These are phyloP conservation scores for Voacanga thouarsii DNA, from an alignment of 257 asterid species.

Conservation along the genomic window DNA sequence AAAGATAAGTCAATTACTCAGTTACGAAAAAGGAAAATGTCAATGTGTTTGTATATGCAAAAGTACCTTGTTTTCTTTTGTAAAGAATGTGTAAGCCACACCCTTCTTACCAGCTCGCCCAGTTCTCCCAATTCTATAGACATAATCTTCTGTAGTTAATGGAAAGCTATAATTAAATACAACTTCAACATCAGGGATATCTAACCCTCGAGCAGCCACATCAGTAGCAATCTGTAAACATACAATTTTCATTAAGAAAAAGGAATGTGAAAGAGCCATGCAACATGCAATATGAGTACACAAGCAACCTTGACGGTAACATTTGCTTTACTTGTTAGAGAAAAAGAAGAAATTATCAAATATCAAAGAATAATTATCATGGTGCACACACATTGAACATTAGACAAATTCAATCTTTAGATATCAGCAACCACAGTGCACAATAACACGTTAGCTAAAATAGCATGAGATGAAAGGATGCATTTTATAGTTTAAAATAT, in stretches of 20 bases:
- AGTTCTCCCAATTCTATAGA: slow-evolving; percentile 96
- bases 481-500: too few relatives aligned
- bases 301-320: not conserved
- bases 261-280: not conserved
- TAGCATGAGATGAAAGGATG: too few relatives aligned
- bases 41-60: not conserved
- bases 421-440: not conserved
- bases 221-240: slow-evolving; percentile 90
- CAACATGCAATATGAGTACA: not conserved
- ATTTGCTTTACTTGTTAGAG: not conserved
- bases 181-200: slow-evolving; percentile 95
- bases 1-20: not conserved
- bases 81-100: slow-evolving; percentile 98
- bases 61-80: slow-evolving; percentile 85
- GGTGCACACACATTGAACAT: not conserved
- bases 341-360: too few relatives aligned
- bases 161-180: slow-evolving; percentile 97
- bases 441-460: not conserved
- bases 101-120: slow-evolving; percentile 99
- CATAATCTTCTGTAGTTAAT: slow-evolving; percentile 93
- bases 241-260: not conserved
- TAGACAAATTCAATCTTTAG: not conserved
- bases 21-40: not conserved
- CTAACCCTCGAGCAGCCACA: slow-evolving; percentile 97
- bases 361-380: not conserved